Evolutionary conservation across 441 rosid species (phyloP), one percentile per base, ranked within the genome.

Genomic region (Erodium chrysanthum): DNA sequence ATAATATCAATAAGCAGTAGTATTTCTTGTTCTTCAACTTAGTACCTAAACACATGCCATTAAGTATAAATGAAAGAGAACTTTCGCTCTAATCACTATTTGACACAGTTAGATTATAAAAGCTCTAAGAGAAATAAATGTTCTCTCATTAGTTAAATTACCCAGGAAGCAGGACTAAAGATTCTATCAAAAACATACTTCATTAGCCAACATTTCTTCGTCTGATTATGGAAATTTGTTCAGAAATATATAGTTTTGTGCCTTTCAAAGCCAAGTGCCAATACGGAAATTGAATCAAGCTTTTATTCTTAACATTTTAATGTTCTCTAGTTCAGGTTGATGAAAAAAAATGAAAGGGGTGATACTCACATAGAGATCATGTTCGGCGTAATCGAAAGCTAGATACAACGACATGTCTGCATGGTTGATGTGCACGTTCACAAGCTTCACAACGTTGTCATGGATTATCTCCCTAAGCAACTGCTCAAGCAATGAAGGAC

Each of bases 391-490:
- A 75, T 94, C 96, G 67, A 94, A 94, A 66, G 97, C 97, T 44
- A 94, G 87, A 77, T 91, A 91, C 37, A 94, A 83, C 0, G 97
- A 89, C 99, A 94, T 91, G 70, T 94, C 97, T 21, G 84, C 74
- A 46, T 86, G 96, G 77, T 94, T 94, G 72, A 91, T 94, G 85
- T 91, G 99, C 70, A 91, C 99, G 61, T 94, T 89, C 67, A 91
- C 94, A 65, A 94, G 97, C 91, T 86, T 91, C 76, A 94, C 97
- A 14, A 94, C 97, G 68, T 94, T 91, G 81, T 94, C 99, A 46
- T 91, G 96, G 0, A 96, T 65, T 68, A 94, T 91, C 84, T 94
- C 99, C 42, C 94, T 80, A 61, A 94, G 96, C 76, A 94, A 76
- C 99, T 75, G 78, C 68, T 25, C 58, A 59, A 60, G 21, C 46